Percentiles rank a stretch among this genome's conserved stretches.
Evolutionary conservation across 1,284 basidiomycete genomes (phyloP).

Genomic region (Fomitiporia mediterranea): DNA sequence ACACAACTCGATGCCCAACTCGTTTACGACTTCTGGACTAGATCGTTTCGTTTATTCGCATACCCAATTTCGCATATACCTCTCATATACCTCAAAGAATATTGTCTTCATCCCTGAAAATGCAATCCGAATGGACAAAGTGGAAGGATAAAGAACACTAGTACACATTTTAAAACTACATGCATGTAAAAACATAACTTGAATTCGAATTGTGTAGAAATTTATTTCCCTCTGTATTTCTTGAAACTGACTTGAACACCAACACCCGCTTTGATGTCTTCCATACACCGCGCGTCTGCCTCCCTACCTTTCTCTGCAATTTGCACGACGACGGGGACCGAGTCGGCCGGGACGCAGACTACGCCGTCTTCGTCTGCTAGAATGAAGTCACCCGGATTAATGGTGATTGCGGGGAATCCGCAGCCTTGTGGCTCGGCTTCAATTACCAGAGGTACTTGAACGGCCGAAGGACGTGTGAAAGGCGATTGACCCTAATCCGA

Average conservation of each 20-base stretch:
- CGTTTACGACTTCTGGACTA: not conserved
- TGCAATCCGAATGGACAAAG: too few species aligned
- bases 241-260: slow-evolving; percentile 77
- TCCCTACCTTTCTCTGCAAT: slow-evolving; percentile 57
- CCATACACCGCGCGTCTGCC: slow-evolving; percentile 72
- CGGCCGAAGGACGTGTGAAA: slow-evolving; percentile 78
- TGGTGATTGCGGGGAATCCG: slow-evolving; percentile 37
- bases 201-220: too few species aligned
- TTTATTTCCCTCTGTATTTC: slow-evolving; percentile 60
- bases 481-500: slow-evolving; percentile 75
- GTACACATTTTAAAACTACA: too few species aligned
- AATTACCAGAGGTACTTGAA: slow-evolving; percentile 74
- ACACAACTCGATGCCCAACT: not conserved
- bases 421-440: slow-evolving; percentile 28
- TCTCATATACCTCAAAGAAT: too few species aligned
- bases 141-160: too few species aligned
- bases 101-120: too few species aligned
- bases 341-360: slow-evolving; percentile 66
- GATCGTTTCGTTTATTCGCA: too few species aligned
- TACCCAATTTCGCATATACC: too few species aligned
- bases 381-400: slow-evolving; percentile 80
- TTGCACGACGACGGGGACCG: slow-evolving; percentile 57
- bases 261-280: slow-evolving; percentile 72
- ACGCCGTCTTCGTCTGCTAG: slow-evolving; percentile 89
- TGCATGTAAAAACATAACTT: too few species aligned